Base-by-base conservation (phyloP, 768 basidiomycete species). In the Leucocoprinus leucothites region DNA sequence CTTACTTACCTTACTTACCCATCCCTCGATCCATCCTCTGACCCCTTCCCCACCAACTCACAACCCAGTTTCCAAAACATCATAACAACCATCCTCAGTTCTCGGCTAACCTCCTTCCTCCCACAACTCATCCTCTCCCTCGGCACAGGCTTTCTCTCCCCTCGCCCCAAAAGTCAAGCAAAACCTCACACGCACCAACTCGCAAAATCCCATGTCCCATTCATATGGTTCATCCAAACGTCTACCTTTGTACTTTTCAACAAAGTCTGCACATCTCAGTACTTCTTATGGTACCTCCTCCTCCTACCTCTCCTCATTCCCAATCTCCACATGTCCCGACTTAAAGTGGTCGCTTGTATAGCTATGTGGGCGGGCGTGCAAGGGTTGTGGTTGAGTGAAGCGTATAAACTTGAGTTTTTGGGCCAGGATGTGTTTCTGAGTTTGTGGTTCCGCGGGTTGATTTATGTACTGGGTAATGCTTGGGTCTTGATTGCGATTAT, bases 251-350 rank as follows among this genome's bases (percentile, higher is more conserved):
- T 98, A n/a, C 71, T 93, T 7, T 96, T 98, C 75, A 99, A 98
- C 69, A 95, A 96, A 69, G 97, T 99, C 48, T 97, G 95, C 80
- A 99, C 97, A 0, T 97, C 94, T 0, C 94, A 96, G 90, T 99
- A 99, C 69, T 99, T 98, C 72, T 77, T 96, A 36, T 99, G 97
- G 97, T 98, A 94, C 66, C 82, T 93, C 13, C 82, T 94, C 48
- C 82, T 98, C 57, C 70, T 98, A 0, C 94, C 96, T 0, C 78
- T 94, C 2, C 74, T 96, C 21, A 77, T 94, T 3, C 89, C 93
- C 0, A 77, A 71, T 2, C 69, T 97, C 0, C 68, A 71, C 0
- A 74, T 92, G 43, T 74, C 84, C 1, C 68, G 70, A 16, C 51
- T 63, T 18, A 72, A 75, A 8, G 74, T 73, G 0, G 2, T 78